Evolutionary conservation across 2,329 filamentous ascomycete species (phyloP).

Genomic region (Leptographium wingfieldii): DNA sequence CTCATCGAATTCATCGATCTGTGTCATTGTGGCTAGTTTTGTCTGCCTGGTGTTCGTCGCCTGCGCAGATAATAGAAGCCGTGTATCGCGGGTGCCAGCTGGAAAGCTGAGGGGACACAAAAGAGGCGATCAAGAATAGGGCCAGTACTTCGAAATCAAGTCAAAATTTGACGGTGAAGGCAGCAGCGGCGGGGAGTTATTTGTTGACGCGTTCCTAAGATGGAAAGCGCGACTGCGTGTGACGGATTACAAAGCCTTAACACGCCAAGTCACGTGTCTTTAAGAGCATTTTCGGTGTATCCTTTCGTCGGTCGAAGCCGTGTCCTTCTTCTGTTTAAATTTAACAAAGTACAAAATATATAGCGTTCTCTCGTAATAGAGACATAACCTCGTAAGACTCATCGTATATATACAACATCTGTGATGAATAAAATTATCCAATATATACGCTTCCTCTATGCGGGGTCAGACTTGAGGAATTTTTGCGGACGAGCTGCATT

Average conservation of each 20-base stretch:
- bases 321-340: background rate
- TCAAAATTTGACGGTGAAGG: background rate
- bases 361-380: too few species aligned
- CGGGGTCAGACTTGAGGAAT: slow-evolving; percentile 9
- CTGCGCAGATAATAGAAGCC: background rate
- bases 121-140: background rate
- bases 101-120: background rate
- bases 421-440: background rate
- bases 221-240: slow-evolving; percentile 11
- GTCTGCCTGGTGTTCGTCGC: background rate
- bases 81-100: background rate
- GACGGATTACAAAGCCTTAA: slow-evolving; percentile 6
- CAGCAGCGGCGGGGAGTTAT: slow-evolving; percentile 3
- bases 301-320: too few species aligned
- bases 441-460: background rate
- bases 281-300: background rate
- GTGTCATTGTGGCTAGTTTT: slow-evolving; percentile 25
- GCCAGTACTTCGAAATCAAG: background rate
- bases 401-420: background rate
- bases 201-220: slow-evolving; percentile 12
- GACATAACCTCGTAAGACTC: too few species aligned
- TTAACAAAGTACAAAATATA: too few species aligned
- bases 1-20: slow-evolving; percentile 54
- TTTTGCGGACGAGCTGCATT: slow-evolving; percentile 2
- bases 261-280: slow-evolving; percentile 14